phyloP scores from a whole-genome alignment of 2,329 filamentous ascomycete genomes.

The Penicillium nordicum region DNA sequence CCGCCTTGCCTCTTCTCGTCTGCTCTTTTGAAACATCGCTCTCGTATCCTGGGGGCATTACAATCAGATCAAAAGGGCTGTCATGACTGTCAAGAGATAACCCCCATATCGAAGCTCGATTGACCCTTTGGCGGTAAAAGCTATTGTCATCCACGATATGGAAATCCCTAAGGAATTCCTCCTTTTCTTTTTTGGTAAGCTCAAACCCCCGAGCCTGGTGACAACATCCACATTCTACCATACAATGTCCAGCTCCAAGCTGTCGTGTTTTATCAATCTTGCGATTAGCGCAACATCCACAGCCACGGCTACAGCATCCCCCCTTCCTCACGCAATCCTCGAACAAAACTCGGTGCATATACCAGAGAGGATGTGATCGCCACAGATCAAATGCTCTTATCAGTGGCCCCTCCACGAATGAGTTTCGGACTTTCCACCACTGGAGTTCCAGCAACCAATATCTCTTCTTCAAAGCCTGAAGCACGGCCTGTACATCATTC shows the following conservation, averaged over 20 bases:
- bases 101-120: background rate
- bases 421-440: background rate
- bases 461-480: background rate
- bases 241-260: constrained; percentile 8
- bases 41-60: background rate
- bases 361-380: background rate
- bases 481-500: background rate
- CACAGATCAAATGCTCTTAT: background rate
- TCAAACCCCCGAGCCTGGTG: constrained; percentile 1
- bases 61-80: background rate
- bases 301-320: constrained; percentile 4
- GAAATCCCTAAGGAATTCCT: background rate
- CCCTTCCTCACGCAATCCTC: background rate
- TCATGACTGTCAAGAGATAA: background rate
- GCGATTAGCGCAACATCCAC: constrained; percentile 2
- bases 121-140: background rate
- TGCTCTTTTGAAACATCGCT: background rate
- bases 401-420: background rate
- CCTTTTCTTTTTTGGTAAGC: background rate
- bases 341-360: constrained; percentile 5
- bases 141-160: background rate
- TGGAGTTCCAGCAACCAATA: background rate
- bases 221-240: constrained; percentile 3
- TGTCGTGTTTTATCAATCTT: background rate
- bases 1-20: background rate